phyloP scores from a whole-genome alignment of 1,284 basidiomycete species.

The Rhodofomes roseus region DNA sequence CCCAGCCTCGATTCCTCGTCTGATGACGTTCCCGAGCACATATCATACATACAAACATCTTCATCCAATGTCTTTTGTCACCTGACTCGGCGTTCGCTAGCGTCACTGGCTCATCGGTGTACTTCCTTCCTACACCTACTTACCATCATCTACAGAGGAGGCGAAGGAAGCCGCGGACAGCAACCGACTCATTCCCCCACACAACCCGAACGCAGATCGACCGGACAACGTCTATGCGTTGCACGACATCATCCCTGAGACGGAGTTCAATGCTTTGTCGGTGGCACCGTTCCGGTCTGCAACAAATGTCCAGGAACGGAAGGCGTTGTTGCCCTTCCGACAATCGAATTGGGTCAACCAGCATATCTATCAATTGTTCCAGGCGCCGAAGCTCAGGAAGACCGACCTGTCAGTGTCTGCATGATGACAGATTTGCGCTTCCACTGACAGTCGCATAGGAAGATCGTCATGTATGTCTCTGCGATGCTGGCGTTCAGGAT shows the following conservation, averaged over 20 bases:
- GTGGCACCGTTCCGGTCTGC: conserved; percentile 51
- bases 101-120: neutral
- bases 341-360: conserved; percentile 68
- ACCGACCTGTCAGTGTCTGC: conserved; percentile 41
- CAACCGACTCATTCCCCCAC: conserved; percentile 71
- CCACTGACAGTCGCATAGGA: conserved; percentile 39
- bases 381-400: conserved; percentile 49
- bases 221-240: conserved; percentile 77
- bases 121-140: conserved; percentile 2
- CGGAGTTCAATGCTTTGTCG: conserved; percentile 69
- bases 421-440: neutral
- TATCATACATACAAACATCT: too few species aligned
- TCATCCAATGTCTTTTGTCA: neutral
- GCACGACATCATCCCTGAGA: conserved; percentile 70
- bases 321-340: conserved; percentile 55
- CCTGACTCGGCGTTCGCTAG: neutral
- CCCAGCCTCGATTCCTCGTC: too few species aligned
- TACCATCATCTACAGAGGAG: conserved; percentile 43
- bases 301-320: conserved; percentile 44
- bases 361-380: conserved; percentile 46
- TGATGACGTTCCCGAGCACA: too few species aligned
- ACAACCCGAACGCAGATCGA: conserved; percentile 59
- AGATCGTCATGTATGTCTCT: conserved; percentile 76
- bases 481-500: conserved; percentile 69
- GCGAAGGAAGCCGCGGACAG: conserved; percentile 59